A percentile compares a stretch with the other conserved stretches of the same genome.
Evolutionary conservation across 192 early-diverging fungal species (phyloP).

Genomic region (Umbelopsis sp.): DNA sequence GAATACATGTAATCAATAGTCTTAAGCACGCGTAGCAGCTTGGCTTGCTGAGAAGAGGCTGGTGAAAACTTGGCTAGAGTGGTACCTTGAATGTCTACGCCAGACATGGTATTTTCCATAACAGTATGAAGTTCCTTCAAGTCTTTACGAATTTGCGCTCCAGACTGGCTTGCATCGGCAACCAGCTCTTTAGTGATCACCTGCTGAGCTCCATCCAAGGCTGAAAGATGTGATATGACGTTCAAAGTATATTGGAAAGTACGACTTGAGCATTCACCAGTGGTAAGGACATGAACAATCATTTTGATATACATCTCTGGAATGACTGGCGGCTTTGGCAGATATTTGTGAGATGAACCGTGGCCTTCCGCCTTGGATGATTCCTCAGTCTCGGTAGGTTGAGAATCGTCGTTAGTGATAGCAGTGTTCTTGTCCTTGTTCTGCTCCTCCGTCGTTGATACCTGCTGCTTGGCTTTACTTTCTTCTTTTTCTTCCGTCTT

Average conservation of each 20-base stretch:
- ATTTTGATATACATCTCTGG: slow-evolving; percentile 81
- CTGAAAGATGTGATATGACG: slow-evolving; percentile 86
- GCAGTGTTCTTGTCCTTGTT: slow-evolving; percentile 7
- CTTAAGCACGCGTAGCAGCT: slow-evolving; percentile 90
- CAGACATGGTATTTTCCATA: slow-evolving; percentile 54
- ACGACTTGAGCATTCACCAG: slow-evolving; percentile 86
- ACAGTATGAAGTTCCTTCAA: slow-evolving; percentile 65
- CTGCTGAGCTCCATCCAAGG: slow-evolving; percentile 64
- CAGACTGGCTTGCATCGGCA: slow-evolving; percentile 67
- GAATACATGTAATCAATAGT: slow-evolving; percentile 90
- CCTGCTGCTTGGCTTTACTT: slow-evolving; percentile 28
- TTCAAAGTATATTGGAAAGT: slow-evolving; percentile 94
- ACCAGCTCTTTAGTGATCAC: slow-evolving; percentile 84
- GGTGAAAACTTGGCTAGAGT: slow-evolving; percentile 81
- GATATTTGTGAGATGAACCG: slow-evolving; percentile 32
- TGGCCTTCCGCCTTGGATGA: slow-evolving; percentile 29
- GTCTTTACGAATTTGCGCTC: slow-evolving; percentile 66
- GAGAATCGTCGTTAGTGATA: not conserved
- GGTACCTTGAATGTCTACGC: slow-evolving; percentile 73
- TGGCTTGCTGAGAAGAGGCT: slow-evolving; percentile 87
- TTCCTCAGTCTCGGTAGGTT: slow-evolving; percentile 5
- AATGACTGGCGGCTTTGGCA: slow-evolving; percentile 74
- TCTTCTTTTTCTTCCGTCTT: slow-evolving; percentile 47
- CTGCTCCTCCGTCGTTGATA: not conserved
- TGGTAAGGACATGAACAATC: slow-evolving; percentile 89